Percentiles rank a stretch among this genome's conserved stretches.
Evolutionary conservation across 805 yeast genomes (phyloP).

Genomic region (Torulaspora franciscae): DNA sequence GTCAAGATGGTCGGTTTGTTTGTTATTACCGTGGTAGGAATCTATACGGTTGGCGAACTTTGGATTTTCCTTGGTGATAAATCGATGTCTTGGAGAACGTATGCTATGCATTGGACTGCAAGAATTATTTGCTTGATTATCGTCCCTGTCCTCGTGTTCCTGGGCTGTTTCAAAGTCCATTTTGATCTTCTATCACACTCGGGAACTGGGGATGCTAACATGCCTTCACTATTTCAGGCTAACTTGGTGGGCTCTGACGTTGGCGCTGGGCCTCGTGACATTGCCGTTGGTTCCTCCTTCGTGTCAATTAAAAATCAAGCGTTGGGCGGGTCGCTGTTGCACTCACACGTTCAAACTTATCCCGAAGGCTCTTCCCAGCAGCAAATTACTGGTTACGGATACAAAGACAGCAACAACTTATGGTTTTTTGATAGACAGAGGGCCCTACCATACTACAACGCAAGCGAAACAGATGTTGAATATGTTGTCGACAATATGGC

Average conservation of each 20-base stretch:
- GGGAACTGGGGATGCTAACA: slow-evolving; percentile 77
- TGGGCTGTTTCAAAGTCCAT: slow-evolving; percentile 67
- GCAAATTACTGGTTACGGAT: slow-evolving; percentile 89
- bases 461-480: slow-evolving; percentile 32
- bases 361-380: slow-evolving; percentile 94
- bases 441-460: slow-evolving; percentile 31
- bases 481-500: slow-evolving; percentile 56
- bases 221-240: slow-evolving; percentile 81
- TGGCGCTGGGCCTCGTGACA: slow-evolving; percentile 64
- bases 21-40: slow-evolving; percentile 81
- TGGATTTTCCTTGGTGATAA: slow-evolving; percentile 80
- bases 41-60: slow-evolving; percentile 80
- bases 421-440: slow-evolving; percentile 67
- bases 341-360: slow-evolving; percentile 79
- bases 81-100: slow-evolving; percentile 45
- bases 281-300: slow-evolving; percentile 54
- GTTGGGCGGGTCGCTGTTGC: slow-evolving; percentile 69
- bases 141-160: slow-evolving; percentile 58
- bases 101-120: slow-evolving; percentile 60
- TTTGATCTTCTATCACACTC: slow-evolving; percentile 66
- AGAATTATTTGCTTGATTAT: slow-evolving; percentile 59
- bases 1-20: slow-evolving; percentile 97
- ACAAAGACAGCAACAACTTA: slow-evolving; percentile 80
- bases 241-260: slow-evolving; percentile 63
- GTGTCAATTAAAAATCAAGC: slow-evolving; percentile 57